Evolutionary conservation across 202 grass and related monocot genomes (phyloP).

Genomic region (Zizania palustris): DNA sequence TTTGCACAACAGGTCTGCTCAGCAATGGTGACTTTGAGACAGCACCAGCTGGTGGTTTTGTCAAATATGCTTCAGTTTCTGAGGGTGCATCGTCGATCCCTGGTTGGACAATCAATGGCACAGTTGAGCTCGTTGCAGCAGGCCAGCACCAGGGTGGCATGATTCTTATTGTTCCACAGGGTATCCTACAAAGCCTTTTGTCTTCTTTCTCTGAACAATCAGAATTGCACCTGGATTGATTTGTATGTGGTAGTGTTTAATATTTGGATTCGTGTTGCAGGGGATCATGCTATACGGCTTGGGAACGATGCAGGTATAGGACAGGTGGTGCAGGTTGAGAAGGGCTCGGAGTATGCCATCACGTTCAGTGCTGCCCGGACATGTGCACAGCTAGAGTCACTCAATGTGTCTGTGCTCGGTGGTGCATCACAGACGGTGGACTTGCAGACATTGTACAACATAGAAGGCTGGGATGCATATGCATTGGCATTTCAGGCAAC

Average conservation of each 20-base stretch:
- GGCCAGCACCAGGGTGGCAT: slow-evolving; percentile 96
- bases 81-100: slow-evolving; percentile 73
- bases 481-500: slow-evolving; percentile 77
- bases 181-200: slow-evolving; percentile 39
- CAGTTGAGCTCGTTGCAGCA: slow-evolving; percentile 81
- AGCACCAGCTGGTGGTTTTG: slow-evolving; percentile 66
- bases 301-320: slow-evolving; percentile 86
- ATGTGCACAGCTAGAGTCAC: slow-evolving; percentile 89
- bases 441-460: slow-evolving; percentile 94
- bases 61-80: slow-evolving; percentile 56
- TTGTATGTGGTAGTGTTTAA: slow-evolving; percentile 1
- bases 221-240: not conserved
- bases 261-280: slow-evolving; percentile 45
- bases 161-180: slow-evolving; percentile 97
- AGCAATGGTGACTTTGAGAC: slow-evolving; percentile 94
- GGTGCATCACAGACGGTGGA: slow-evolving; percentile 68
- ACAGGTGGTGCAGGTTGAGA: slow-evolving; percentile 78
- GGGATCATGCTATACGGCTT: slow-evolving; percentile 76
- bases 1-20: slow-evolving; percentile 67
- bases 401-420: slow-evolving; percentile 75
- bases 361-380: slow-evolving; percentile 95
- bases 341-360: slow-evolving; percentile 76
- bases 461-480: slow-evolving; percentile 97
- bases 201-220: not conserved
- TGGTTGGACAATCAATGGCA: slow-evolving; percentile 86